Evolutionary conservation across 2,329 filamentous ascomycete species (phyloP).

Genomic region (Neopestalotiopsis sp.): DNA sequence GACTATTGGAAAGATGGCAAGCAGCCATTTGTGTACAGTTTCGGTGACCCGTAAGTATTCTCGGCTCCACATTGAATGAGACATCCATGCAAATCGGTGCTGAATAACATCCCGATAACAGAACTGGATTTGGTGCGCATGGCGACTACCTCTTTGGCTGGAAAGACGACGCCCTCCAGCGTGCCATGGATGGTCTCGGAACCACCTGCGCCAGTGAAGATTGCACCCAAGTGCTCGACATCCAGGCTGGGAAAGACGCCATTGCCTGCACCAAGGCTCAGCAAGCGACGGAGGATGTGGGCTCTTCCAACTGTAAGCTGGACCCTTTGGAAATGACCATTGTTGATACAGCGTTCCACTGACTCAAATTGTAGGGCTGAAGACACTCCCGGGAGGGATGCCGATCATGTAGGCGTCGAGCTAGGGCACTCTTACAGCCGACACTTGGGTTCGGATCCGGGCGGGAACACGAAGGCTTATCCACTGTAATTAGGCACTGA

Average conservation of each 20-base stretch:
- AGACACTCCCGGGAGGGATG: constrained; percentile 8
- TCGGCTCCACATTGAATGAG: not conserved
- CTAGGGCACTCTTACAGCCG: too few species aligned
- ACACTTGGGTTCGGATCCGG: too few species aligned
- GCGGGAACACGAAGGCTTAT: too few species aligned
- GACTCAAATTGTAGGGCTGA: constrained; percentile 8
- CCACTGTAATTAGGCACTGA: too few species aligned
- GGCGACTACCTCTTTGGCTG: constrained; percentile 21
- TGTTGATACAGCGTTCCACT: not conserved
- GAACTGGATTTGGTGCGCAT: constrained; percentile 14
- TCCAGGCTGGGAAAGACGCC: not conserved
- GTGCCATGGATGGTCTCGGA: constrained; percentile 2
- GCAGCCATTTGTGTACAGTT: constrained; percentile 24
- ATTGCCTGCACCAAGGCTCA: constrained; percentile 6
- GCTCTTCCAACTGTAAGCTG: not conserved
- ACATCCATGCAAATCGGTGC: not conserved
- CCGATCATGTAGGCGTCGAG: not conserved
- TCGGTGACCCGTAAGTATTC: constrained; percentile 12
- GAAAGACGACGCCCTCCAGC: constrained; percentile 18
- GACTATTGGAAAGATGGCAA: constrained; percentile 22
- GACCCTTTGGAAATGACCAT: too few species aligned
- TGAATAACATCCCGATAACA: not conserved
- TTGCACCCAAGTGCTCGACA: not conserved
- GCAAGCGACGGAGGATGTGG: constrained; percentile 3
- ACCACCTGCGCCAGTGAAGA: constrained; percentile 5